Evolutionary conservation across 331 rosid genomes (phyloP).

Genomic region (Spiraea crenata): DNA sequence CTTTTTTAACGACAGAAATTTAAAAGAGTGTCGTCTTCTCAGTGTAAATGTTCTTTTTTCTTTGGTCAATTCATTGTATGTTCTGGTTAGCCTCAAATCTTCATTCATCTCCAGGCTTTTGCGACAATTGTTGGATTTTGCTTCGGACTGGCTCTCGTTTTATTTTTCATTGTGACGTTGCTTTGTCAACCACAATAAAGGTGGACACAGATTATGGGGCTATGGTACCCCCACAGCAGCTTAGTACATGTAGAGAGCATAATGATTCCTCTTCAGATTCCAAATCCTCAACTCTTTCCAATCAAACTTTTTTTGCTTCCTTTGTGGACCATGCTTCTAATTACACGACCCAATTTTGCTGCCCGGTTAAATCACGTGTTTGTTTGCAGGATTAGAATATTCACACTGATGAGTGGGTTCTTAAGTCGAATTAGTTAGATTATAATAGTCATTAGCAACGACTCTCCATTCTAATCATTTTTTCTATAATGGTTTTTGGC

Average conservation of each 20-base stretch:
- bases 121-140: constrained; percentile 63
- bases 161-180: constrained; percentile 64
- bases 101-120: constrained; percentile 57
- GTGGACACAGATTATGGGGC: background rate
- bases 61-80: background rate
- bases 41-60: background rate
- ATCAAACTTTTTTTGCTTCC: background rate
- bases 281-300: background rate
- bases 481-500: no score
- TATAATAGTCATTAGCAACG: background rate
- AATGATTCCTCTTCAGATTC: constrained; percentile 4
- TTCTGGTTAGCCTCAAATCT: background rate
- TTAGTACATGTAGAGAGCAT: background rate
- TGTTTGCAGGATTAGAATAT: background rate
- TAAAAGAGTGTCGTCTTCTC: no score
- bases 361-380: background rate
- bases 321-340: background rate
- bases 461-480: background rate
- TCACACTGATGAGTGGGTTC: background rate
- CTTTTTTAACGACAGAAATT: no score
- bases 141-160: constrained; percentile 60
- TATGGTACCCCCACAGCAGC: background rate
- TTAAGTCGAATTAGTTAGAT: background rate
- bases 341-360: background rate
- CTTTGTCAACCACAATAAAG: constrained; percentile 30